Evolutionary conservation across 2,329 filamentous ascomycete species (phyloP).

Genomic region (Colletotrichum sp.): DNA sequence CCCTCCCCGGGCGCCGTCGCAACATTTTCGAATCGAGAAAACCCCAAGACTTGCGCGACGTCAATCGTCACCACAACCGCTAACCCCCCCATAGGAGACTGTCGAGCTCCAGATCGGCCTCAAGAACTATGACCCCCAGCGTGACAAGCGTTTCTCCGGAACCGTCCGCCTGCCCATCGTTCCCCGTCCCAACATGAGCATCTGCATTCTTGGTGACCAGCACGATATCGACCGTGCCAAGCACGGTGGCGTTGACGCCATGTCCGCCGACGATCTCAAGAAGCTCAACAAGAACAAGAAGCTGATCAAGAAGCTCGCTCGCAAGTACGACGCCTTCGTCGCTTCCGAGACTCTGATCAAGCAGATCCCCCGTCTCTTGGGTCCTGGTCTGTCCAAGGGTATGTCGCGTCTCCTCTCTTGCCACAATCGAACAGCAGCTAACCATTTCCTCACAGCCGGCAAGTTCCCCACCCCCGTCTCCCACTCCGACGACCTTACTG

Average conservation of each 20-base stretch:
- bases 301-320: conserved; percentile 99
- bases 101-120: conserved; percentile 92
- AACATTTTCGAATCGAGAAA: conserved; percentile 40
- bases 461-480: conserved; percentile 99
- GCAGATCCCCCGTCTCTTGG: conserved; percentile 99
- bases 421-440: conserved; percentile 22
- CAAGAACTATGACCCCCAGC: conserved; percentile 99
- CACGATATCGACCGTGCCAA: conserved; percentile 99
- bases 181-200: conserved; percentile 88
- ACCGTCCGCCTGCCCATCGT: conserved; percentile 94
- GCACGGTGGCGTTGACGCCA: conserved; percentile 97
- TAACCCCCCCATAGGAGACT: conserved; percentile 56
- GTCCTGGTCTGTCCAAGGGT: conserved; percentile 98
- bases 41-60: background rate
- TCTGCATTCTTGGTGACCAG: conserved; percentile 79
- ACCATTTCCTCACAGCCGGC: conserved; percentile 68
- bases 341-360: conserved; percentile 98
- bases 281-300: conserved; percentile 99
- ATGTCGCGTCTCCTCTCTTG: conserved; percentile 42
- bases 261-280: conserved; percentile 98
- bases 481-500: conserved; percentile 90
- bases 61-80: conserved; percentile 49
- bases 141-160: conserved; percentile 99
- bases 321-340: conserved; percentile 99
- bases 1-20: conserved; percentile 45